These are phyloP conservation scores for Plantago coronopus DNA, from an alignment of 305 asterid species.

Conservation along the genomic window DNA sequence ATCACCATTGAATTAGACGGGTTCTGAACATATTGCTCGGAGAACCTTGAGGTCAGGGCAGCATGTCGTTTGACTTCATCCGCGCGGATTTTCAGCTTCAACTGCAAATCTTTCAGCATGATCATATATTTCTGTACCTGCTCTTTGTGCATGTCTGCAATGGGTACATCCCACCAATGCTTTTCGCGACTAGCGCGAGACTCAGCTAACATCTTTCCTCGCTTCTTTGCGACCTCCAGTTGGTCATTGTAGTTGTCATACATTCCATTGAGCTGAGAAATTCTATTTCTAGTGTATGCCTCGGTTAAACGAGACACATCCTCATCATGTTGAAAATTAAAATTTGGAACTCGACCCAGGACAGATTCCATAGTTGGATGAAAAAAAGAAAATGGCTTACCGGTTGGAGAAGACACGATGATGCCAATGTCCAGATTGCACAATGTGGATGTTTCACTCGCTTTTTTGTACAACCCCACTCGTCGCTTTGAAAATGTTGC, in stretches of 20 bases:
- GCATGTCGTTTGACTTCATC: neutral
- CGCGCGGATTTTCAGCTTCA: neutral
- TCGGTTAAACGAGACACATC: constrained; percentile 11
- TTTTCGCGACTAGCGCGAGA: neutral
- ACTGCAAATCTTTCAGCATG: constrained; percentile 12
- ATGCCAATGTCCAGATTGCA: constrained; percentile 34
- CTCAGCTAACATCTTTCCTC: constrained; percentile 10
- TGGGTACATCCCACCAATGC: constrained; percentile 20
- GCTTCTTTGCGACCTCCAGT: constrained; percentile 13
- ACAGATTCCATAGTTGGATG: constrained; percentile 36
- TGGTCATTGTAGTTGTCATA: constrained; percentile 9
- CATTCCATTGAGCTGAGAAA: constrained; percentile 16
- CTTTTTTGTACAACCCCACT: constrained; percentile 24
- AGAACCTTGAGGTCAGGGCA: neutral
- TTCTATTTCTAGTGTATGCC: constrained; percentile 20
- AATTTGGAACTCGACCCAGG: neutral
- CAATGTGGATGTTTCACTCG: constrained; percentile 28
- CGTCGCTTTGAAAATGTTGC: constrained; percentile 38
- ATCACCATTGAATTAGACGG: neutral
- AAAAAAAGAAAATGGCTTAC: constrained; percentile 40
- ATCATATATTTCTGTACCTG: constrained; percentile 10
- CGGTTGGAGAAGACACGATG: constrained; percentile 33
- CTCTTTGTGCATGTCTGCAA: constrained; percentile 20
- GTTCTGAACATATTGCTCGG: neutral
- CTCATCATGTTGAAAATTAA: neutral